These are phyloP conservation scores for Paragyromitra xinjiangensis DNA, from an alignment of 495 filamentous ascomycete genomes.

Conservation along the genomic window DNA sequence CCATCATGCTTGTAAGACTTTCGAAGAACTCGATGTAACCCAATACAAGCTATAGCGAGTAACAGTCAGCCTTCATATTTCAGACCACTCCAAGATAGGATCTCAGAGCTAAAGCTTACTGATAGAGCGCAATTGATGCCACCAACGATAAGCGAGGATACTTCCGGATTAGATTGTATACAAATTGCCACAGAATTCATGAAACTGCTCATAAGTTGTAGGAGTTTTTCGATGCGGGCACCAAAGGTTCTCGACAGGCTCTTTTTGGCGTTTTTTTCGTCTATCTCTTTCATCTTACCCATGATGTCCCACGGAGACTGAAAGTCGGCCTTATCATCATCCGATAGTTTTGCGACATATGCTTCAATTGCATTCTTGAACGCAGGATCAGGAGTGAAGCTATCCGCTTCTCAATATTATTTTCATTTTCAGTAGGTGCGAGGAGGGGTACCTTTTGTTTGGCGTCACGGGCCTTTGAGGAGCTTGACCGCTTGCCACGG, in stretches of 20 bases:
- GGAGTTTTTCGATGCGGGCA: neutral
- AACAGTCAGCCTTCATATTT: neutral
- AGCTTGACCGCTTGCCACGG: neutral
- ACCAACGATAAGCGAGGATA: slow-evolving; percentile 8
- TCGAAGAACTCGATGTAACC: slow-evolving; percentile 28
- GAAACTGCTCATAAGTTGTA: neutral
- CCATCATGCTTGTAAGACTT: slow-evolving; percentile 15
- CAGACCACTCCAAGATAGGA: too few species aligned
- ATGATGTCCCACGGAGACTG: too few species aligned
- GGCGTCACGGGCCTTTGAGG: neutral
- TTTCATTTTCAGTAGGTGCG: neutral
- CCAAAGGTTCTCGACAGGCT: neutral
- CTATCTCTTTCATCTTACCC: too few species aligned
- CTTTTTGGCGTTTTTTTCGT: neutral
- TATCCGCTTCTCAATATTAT: neutral
- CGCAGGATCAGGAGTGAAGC: neutral
- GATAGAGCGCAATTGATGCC: slow-evolving; percentile 10
- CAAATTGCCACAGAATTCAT: neutral
- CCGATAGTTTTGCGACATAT: neutral
- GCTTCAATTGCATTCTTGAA: neutral
- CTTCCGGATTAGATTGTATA: slow-evolving; percentile 9
- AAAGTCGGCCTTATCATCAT: neutral
- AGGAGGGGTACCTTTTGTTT: neutral
- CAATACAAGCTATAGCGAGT: neutral
- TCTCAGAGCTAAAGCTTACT: neutral